Base-by-base conservation (phyloP, 352 stramenopile genomes). In the Globisporangium solare region DNA sequence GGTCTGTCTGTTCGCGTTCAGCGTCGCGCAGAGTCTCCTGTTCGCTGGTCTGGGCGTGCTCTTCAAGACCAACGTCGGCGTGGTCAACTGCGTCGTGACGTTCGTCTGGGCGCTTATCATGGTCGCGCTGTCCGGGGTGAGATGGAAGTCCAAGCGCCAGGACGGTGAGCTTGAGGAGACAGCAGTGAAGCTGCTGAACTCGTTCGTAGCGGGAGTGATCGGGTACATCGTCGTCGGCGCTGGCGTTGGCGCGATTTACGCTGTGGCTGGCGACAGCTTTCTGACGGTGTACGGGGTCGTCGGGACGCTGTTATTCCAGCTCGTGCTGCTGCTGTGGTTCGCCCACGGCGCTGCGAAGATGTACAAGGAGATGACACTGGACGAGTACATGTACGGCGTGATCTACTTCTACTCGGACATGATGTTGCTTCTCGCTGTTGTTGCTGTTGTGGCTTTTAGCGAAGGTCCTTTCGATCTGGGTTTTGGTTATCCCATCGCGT, bases 391-490 rank as follows among this genome's bases (percentile, higher is more conserved):
- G 70, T 71, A 74, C 51, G 73, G 73, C 45, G 72, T 83, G 53
- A 73, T 83, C 48, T 80, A 80, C 53, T 83, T 83, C 48, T 83
- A 83, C 68, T 70, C 71, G 45, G 73, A 83, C 54, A 66, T 83
- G 43, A 63, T 83, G 24, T 58, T 79, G 55, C 60, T 83, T 37
- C 59, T 74, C 14, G 37, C 37, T 50, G 2, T 50, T 27, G 24
- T 5, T 27, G 5, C 5, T 27, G 24, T 27, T 27, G 24, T 27
- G 24, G 24, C 24, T 27, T 27, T 27, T 5, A 5, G 24, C 24
- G 24, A n/a, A n/a, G n/a, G n/a, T n/a, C n/a, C n/a, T n/a, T n/a
- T n/a, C n/a, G n/a, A n/a, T n/a, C n/a, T n/a, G n/a, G n/a, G n/a
- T n/a, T n/a, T n/a, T n/a, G n/a, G n/a, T n/a, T n/a, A n/a, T n/a